Conservation (phyloP, 805 yeast species). For the Torulaspora quercuum region DNA sequence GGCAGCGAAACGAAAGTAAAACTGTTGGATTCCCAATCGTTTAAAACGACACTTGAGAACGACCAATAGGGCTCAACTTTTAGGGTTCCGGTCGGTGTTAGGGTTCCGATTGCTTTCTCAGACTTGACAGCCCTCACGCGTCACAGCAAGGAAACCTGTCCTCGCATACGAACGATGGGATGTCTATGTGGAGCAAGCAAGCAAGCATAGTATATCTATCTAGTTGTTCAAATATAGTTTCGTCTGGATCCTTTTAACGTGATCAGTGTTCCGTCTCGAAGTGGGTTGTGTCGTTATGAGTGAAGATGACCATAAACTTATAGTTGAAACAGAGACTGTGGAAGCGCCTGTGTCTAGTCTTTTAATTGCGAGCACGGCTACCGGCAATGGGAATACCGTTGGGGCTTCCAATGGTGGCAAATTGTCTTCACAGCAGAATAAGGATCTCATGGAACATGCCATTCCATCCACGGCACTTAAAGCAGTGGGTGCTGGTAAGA, state of each 20-base stretch:
- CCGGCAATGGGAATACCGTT: constrained; percentile 1
- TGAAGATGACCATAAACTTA: constrained; percentile 40
- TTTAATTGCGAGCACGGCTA: constrained; percentile 12
- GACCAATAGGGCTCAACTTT: background rate
- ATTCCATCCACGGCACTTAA: background rate
- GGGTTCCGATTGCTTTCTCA: too few relatives aligned
- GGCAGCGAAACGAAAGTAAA: constrained; percentile 2
- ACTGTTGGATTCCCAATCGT: constrained; percentile 1
- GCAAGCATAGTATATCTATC: too few relatives aligned
- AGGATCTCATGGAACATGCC: constrained; percentile 1
- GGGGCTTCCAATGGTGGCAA: background rate
- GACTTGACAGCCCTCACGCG: too few relatives aligned
- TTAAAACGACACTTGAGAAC: too few relatives aligned
- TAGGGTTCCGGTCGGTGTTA: too few relatives aligned
- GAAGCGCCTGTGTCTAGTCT: constrained; percentile 39
- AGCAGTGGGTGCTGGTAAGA: background rate
- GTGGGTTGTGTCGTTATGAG: constrained; percentile 12
- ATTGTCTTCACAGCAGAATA: background rate
- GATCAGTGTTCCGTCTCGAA: too few relatives aligned
- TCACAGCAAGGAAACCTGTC: too few relatives aligned
- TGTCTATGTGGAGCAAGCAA: too few relatives aligned
- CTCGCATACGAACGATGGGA: too few relatives aligned
- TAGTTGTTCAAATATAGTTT: too few relatives aligned
- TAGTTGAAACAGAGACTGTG: constrained; percentile 63
- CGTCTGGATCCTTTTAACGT: too few relatives aligned